Conservation (phyloP, 2,329 filamentous ascomycete genomes). For the Emergomyces pasteurianus region DNA sequence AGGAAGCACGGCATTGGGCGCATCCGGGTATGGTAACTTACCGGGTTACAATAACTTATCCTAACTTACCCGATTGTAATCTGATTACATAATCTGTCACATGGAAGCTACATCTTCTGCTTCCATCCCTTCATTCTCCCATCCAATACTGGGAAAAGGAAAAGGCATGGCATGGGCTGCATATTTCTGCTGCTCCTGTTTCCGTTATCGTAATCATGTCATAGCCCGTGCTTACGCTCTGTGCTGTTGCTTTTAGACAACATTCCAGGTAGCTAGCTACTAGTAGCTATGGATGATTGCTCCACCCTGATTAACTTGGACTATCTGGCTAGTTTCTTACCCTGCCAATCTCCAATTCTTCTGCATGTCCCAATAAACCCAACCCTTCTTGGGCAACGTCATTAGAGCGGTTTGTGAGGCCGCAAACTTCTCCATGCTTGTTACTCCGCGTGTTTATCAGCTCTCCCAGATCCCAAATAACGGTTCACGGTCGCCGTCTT, state of each 20-base stretch:
- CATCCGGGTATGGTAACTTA: not conserved
- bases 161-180: not conserved
- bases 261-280: too few relatives aligned
- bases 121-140: not conserved
- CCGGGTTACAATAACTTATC: not conserved
- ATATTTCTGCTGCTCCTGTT: not conserved
- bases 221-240: not conserved
- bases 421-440: slow-evolving; percentile 25
- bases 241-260: not conserved
- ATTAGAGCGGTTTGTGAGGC: slow-evolving; percentile 13
- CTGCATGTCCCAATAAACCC: slow-evolving; percentile 1
- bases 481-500: slow-evolving; percentile 10
- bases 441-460: slow-evolving; percentile 31
- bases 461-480: slow-evolving; percentile 29
- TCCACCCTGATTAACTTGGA: not conserved
- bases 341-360: not conserved
- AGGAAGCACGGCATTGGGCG: not conserved
- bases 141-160: too few relatives aligned
- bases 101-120: not conserved
- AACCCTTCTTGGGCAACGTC: not conserved
- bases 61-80: not conserved
- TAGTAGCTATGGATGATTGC: too few relatives aligned
- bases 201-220: not conserved
- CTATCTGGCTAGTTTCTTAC: not conserved
- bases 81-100: not conserved